Evolutionary conservation across 2,329 filamentous ascomycete genomes (phyloP).

Genomic region (Neonectria hederae): DNA sequence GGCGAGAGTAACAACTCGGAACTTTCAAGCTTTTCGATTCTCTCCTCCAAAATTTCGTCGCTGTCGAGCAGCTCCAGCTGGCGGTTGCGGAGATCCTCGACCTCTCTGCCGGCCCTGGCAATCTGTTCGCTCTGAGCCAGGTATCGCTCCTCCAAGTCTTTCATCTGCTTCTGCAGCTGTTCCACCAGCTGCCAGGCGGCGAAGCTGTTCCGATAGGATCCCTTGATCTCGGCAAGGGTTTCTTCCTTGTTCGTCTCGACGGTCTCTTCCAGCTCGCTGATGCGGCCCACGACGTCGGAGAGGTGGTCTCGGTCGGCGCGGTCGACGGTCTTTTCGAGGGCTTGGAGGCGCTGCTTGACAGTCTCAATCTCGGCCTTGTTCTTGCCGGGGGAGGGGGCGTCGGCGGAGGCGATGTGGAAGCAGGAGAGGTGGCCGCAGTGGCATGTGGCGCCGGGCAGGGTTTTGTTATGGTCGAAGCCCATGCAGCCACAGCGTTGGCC

Average conservation of each 20-base stretch:
- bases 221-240: constrained; percentile 61
- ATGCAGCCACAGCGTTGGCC: constrained; percentile 68
- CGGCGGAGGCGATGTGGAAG: constrained; percentile 63
- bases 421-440: constrained; percentile 69
- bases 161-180: constrained; percentile 53
- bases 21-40: constrained; percentile 58
- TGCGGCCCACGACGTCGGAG: constrained; percentile 53
- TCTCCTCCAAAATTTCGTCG: constrained; percentile 63
- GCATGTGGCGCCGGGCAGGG: constrained; percentile 64
- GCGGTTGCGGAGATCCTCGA: constrained; percentile 58
- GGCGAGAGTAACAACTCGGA: constrained; percentile 37
- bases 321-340: constrained; percentile 48
- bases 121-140: constrained; percentile 54
- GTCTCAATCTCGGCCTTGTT: constrained; percentile 52
- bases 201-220: constrained; percentile 63
- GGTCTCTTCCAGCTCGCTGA: constrained; percentile 63
- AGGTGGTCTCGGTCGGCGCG: constrained; percentile 49
- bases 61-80: constrained; percentile 62
- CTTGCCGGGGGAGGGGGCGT: constrained; percentile 58
- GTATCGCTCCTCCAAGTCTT: constrained; percentile 49
- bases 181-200: constrained; percentile 63
- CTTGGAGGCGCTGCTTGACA: constrained; percentile 40
- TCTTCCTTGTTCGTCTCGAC: constrained; percentile 64
- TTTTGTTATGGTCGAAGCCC: constrained; percentile 63
- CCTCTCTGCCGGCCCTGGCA: constrained; percentile 50